Evolutionary conservation across 352 stramenopile genomes (phyloP).

Genomic region (Phytophthora chlamydospora): DNA sequence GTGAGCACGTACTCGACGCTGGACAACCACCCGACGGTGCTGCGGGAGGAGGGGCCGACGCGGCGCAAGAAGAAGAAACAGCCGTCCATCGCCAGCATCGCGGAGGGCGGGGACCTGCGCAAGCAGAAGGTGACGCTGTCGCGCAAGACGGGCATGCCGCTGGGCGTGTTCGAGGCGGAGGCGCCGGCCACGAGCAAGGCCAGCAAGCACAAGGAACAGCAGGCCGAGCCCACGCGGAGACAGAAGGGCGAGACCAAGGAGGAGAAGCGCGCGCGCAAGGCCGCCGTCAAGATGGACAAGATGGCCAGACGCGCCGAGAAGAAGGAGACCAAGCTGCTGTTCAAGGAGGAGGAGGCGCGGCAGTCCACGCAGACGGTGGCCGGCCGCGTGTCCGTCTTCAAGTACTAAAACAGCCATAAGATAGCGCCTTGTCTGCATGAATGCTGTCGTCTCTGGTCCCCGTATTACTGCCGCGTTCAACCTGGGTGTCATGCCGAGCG

Average conservation of each 20-base stretch:
- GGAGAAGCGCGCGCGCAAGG: constrained; percentile 94
- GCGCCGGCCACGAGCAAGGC: constrained; percentile 25
- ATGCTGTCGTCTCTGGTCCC: too few species aligned
- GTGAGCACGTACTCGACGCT: constrained; percentile 98
- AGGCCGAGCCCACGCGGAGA: constrained; percentile 33
- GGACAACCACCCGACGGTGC: constrained; percentile 97
- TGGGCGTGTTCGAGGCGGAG: constrained; percentile 88
- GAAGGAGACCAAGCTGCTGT: constrained; percentile 94
- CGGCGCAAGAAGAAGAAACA: constrained; percentile 87
- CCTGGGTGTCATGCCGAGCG: too few species aligned
- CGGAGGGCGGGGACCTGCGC: constrained; percentile 39
- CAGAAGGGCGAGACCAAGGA: constrained; percentile 90
- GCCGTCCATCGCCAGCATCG: constrained; percentile 20
- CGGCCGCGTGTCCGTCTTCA: constrained; percentile 76
- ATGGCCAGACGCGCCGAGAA: constrained; percentile 92
- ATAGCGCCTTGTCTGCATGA: not conserved
- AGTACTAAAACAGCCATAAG: constrained; percentile 53
- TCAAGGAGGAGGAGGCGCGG: constrained; percentile 92
- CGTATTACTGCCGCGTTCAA: too few species aligned
- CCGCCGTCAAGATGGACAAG: constrained; percentile 92
- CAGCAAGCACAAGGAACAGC: constrained; percentile 35
- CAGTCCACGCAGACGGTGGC: constrained; percentile 64
- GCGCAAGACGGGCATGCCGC: constrained; percentile 95
- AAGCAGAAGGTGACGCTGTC: constrained; percentile 88
- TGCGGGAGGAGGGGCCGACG: constrained; percentile 70